Conservation (phyloP, 176 grass and related monocot species). For the Lolium multiflorum region DNA sequence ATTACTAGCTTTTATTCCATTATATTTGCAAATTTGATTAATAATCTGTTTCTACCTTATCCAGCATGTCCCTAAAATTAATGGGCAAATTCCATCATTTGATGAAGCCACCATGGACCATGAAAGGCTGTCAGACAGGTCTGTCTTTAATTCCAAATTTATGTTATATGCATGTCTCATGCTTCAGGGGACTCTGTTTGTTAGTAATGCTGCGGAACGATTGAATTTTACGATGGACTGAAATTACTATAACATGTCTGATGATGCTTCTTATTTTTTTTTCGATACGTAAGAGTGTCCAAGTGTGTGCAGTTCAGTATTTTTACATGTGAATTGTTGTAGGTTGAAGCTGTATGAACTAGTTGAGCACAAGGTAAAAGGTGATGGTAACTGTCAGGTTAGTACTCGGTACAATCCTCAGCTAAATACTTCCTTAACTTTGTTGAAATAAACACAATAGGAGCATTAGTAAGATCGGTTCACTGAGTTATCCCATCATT, state of each 20-base stretch:
- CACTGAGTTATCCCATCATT: neutral
- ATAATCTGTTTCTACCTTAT: constrained; percentile 40
- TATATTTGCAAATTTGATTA: constrained; percentile 41
- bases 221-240: neutral
- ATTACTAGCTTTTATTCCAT: constrained; percentile 27
- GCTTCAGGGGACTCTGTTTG: neutral
- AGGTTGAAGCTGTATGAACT: constrained; percentile 93
- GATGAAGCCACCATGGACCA: constrained; percentile 96
- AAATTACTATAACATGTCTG: constrained; percentile 2
- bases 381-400: constrained; percentile 99
- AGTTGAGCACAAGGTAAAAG: constrained; percentile 85
- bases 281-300: neutral
- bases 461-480: neutral
- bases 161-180: constrained; percentile 32
- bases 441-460: neutral
- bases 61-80: constrained; percentile 99
- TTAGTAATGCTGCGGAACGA: neutral
- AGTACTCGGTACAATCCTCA: constrained; percentile 20
- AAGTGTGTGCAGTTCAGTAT: constrained; percentile 25
- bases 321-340: constrained; percentile 35
- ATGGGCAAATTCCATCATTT: constrained; percentile 92
- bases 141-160: constrained; percentile 20
- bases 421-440: constrained; percentile 12
- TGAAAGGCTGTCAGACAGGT: constrained; percentile 94
- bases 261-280: neutral